These are phyloP conservation scores for Xylariomycetidae sp. DNA, from an alignment of 2,329 filamentous ascomycete genomes.

Conservation along the genomic window DNA sequence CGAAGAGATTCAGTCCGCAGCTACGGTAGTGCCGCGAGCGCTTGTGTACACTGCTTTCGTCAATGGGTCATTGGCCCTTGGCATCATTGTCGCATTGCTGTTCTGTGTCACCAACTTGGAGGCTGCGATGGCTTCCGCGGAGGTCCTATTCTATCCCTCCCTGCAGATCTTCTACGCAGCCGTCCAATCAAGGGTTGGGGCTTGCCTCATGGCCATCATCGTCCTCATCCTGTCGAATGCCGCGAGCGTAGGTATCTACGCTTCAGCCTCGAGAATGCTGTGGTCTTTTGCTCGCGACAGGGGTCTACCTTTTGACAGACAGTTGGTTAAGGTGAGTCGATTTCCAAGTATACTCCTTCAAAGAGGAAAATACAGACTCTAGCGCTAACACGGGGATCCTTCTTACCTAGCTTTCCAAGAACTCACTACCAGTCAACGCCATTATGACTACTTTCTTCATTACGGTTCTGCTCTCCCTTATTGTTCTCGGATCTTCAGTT, in stretches of 20 bases:
- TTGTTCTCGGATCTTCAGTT: conserved; percentile 19
- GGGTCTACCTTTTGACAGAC: conserved; percentile 15
- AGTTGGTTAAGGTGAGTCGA: conserved; percentile 12
- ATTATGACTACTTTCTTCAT: conserved; percentile 14
- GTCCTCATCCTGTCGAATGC: conserved; percentile 14
- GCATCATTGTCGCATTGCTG: conserved; percentile 15
- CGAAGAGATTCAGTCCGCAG: conserved; percentile 16
- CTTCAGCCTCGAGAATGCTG: conserved; percentile 17
- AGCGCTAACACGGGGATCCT: not conserved
- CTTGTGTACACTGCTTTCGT: conserved; percentile 17
- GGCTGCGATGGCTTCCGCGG: conserved; percentile 8
- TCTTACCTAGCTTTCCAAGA: conserved; percentile 10
- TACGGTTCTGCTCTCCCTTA: conserved; percentile 19
- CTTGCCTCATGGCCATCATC: conserved; percentile 22
- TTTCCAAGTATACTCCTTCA: not conserved
- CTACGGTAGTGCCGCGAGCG: conserved; percentile 13
- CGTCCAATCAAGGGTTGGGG: conserved; percentile 15
- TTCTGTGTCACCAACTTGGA: conserved; percentile 17
- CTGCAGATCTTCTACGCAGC: conserved; percentile 19
- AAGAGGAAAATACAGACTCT: too few relatives aligned
- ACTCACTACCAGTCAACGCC: conserved; percentile 15
- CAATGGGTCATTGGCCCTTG: conserved; percentile 18
- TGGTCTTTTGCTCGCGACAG: conserved; percentile 23
- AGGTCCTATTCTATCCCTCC: conserved; percentile 21
- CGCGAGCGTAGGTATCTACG: conserved; percentile 16